A percentile compares a stretch with the other conserved stretches of the same genome.
Evolutionary conservation across 2,329 filamentous ascomycete species (phyloP).

Genomic region (Stachybotrys echinatus): DNA sequence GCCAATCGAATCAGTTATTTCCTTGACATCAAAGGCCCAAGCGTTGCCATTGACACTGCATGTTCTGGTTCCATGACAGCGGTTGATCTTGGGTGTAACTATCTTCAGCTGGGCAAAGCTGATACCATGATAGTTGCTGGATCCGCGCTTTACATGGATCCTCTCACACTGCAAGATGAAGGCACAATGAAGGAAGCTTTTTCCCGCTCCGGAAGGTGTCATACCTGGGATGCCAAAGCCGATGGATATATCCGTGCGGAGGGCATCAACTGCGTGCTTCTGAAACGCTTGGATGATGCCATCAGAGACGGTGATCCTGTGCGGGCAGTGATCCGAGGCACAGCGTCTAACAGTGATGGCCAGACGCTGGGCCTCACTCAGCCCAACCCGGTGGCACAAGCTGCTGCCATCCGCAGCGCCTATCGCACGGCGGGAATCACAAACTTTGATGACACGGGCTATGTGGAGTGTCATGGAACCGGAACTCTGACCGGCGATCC

Average conservation of each 20-base stretch:
- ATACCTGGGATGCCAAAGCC: constrained; percentile 28
- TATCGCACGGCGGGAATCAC: constrained; percentile 20
- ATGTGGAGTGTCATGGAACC: constrained; percentile 34
- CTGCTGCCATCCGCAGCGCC: constrained; percentile 18
- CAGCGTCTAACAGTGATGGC: constrained; percentile 23
- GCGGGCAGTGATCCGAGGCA: constrained; percentile 23
- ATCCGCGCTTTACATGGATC: constrained; percentile 34
- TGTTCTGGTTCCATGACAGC: constrained; percentile 42
- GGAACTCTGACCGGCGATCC: constrained; percentile 33
- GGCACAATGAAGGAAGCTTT: constrained; percentile 31
- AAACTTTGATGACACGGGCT: constrained; percentile 16
- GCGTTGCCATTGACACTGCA: constrained; percentile 47
- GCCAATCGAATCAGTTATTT: constrained; percentile 42
- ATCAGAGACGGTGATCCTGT: constrained; percentile 34
- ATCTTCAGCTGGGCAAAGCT: constrained; percentile 6
- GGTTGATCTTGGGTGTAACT: constrained; percentile 32
- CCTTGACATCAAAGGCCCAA: constrained; percentile 39
- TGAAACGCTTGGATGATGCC: constrained; percentile 38
- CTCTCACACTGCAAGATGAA: constrained; percentile 36
- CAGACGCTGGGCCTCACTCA: constrained; percentile 28
- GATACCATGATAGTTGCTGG: constrained; percentile 29
- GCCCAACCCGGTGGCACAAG: constrained; percentile 23
- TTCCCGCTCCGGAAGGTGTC: constrained; percentile 16
- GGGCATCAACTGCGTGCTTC: constrained; percentile 32
- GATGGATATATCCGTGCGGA: constrained; percentile 42